Evolutionary conservation across 176 grass and related monocot genomes (phyloP).

Genomic region (Aegilops longissima): DNA sequence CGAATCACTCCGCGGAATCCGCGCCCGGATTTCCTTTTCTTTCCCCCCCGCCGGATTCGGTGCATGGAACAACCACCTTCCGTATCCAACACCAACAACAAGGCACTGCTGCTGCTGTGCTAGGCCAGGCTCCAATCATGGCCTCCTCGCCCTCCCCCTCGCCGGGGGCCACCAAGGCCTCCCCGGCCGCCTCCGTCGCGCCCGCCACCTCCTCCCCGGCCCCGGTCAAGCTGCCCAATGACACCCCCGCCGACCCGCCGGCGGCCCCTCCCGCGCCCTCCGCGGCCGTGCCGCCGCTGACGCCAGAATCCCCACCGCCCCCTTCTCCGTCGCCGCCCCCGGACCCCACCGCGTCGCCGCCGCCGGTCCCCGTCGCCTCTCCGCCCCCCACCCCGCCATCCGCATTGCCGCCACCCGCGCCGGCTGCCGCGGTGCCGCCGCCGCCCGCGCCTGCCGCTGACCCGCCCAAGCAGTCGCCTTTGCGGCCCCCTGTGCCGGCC

Average conservation of each 20-base stretch:
- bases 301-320: conserved; percentile 19
- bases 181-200: not conserved
- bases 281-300: conserved; percentile 30
- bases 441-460: conserved; percentile 21
- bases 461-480: conserved; percentile 33
- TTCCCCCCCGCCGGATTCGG: not conserved
- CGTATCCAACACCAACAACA: not conserved
- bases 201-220: conserved; percentile 31
- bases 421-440: conserved; percentile 24
- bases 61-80: not conserved
- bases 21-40: not conserved
- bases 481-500: not conserved
- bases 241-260: conserved; percentile 48
- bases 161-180: conserved; percentile 27
- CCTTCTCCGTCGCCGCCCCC: conserved; percentile 26
- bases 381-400: conserved; percentile 34
- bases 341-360: not conserved
- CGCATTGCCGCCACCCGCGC: conserved; percentile 37
- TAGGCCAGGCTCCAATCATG: conserved; percentile 37
- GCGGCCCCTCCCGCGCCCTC: conserved; percentile 36
- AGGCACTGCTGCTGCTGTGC: conserved; percentile 1
- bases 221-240: conserved; percentile 58
- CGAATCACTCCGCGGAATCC: conserved; percentile 16
- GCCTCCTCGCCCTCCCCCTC: conserved; percentile 66
- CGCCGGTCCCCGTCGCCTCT: conserved; percentile 17